Evolutionary conservation across 768 basidiomycete genomes (phyloP).

Genomic region (Grammothele lineata): DNA sequence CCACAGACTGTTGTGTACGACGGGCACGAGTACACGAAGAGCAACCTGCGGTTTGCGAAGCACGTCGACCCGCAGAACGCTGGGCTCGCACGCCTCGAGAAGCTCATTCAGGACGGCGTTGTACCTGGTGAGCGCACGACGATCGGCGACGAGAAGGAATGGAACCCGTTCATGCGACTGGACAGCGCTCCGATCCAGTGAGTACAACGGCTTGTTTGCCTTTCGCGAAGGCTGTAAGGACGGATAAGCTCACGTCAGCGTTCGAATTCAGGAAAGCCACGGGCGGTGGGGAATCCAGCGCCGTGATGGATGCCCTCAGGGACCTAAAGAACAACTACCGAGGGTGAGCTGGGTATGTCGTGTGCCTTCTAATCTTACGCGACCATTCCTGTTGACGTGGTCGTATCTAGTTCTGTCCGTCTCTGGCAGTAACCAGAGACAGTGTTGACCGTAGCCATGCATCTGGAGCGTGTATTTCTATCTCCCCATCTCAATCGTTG

Average conservation of each 20-base stretch:
- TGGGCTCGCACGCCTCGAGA: conserved; percentile 53
- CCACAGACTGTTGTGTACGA: conserved; percentile 77
- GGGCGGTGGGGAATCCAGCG: conserved; percentile 39
- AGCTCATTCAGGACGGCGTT: conserved; percentile 53
- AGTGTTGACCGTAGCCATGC: no score
- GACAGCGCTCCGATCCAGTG: conserved; percentile 59
- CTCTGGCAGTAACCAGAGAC: no score
- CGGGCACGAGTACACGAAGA: conserved; percentile 89
- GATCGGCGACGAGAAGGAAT: conserved; percentile 89
- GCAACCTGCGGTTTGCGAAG: conserved; percentile 68
- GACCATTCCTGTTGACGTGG: no score
- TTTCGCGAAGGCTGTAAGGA: background rate
- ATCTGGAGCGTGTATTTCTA: background rate
- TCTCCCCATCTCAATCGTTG: background rate
- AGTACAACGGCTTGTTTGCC: conserved; percentile 21
- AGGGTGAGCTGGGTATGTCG: conserved; percentile 48
- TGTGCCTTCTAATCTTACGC: background rate
- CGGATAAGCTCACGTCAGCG: no score
- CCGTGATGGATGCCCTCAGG: conserved; percentile 71
- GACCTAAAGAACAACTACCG: conserved; percentile 81
- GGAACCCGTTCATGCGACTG: conserved; percentile 94
- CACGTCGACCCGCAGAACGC: conserved; percentile 59
- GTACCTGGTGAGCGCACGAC: conserved; percentile 80
- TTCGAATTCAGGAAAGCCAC: conserved; percentile 43
- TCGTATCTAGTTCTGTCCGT: no score